These are phyloP conservation scores for Solanum infundibuliforme DNA, from an alignment of 257 asterid species.

Conservation along the genomic window DNA sequence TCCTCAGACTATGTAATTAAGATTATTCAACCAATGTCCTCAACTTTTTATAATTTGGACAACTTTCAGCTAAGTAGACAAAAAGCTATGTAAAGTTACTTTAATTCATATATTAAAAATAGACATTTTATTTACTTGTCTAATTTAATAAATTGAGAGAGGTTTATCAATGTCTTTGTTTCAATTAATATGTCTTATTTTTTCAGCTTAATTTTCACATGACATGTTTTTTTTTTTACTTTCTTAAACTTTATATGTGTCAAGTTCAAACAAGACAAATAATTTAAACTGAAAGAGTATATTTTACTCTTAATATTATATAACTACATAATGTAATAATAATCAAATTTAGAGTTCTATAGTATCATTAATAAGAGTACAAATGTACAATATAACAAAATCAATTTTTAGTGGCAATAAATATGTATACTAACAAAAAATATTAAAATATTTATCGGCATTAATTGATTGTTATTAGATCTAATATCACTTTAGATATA, in stretches of 20 bases:
- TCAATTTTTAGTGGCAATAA: not conserved
- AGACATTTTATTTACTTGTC: too few species aligned
- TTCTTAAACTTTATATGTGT: not conserved
- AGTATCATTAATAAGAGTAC: not conserved
- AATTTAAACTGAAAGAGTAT: not conserved
- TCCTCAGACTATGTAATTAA: not conserved
- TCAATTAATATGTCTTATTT: not conserved
- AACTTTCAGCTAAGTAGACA: not conserved
- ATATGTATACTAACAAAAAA: too few species aligned
- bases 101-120: not conserved
- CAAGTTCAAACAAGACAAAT: not conserved
- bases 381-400: too few species aligned
- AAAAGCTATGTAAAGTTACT: too few species aligned
- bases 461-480: too few species aligned
- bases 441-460: not conserved
- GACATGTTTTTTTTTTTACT: too few species aligned
- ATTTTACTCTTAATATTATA: not conserved
- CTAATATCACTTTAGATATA: too few species aligned
- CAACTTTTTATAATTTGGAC: not conserved
- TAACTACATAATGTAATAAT: not conserved
- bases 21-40: not conserved
- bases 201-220: not conserved
- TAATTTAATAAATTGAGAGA: not conserved
- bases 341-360: not conserved
- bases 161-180: not conserved